Percentiles rank a stretch among this genome's conserved stretches.
These are phyloP conservation scores for Scedosporium apiospermum DNA, from an alignment of 2,329 filamentous ascomycete species.

Conservation along the genomic window DNA sequence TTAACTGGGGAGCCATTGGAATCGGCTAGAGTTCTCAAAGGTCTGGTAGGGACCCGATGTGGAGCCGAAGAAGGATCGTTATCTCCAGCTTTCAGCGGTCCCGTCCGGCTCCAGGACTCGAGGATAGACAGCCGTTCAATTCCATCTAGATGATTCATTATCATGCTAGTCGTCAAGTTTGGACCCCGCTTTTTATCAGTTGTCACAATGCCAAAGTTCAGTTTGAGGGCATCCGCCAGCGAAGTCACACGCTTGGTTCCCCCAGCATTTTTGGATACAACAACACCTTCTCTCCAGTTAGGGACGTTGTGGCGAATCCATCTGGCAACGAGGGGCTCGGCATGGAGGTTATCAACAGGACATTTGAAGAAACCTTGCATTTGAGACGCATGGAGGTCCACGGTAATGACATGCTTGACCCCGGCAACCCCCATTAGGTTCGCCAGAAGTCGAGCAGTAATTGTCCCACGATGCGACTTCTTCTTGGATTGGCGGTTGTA, in stretches of 20 bases:
- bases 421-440: slow-evolving; percentile 90
- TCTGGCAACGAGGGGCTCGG: slow-evolving; percentile 86
- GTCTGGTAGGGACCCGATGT: slow-evolving; percentile 10
- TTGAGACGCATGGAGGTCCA: slow-evolving; percentile 93
- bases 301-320: slow-evolving; percentile 89
- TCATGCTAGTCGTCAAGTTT: slow-evolving; percentile 68
- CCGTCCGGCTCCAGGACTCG: slow-evolving; percentile 17
- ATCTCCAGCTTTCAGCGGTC: background rate
- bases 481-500: slow-evolving; percentile 99
- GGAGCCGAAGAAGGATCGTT: background rate
- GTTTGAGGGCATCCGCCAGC: slow-evolving; percentile 86
- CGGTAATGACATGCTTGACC: slow-evolving; percentile 94
- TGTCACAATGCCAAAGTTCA: slow-evolving; percentile 95
- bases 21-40: slow-evolving; percentile 28
- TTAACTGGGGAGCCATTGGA: slow-evolving; percentile 33
- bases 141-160: slow-evolving; percentile 59
- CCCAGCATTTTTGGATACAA: slow-evolving; percentile 96
- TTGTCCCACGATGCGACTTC: slow-evolving; percentile 92
- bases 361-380: slow-evolving; percentile 99
- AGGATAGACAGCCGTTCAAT: slow-evolving; percentile 37
- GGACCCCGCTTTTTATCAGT: slow-evolving; percentile 61
- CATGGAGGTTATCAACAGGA: slow-evolving; percentile 93
- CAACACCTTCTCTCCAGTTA: slow-evolving; percentile 83
- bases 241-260: slow-evolving; percentile 97
- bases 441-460: slow-evolving; percentile 93